Evolutionary conservation across 2,329 filamentous ascomycete genomes (phyloP).

Genomic region (Sordariomycetes sp.): DNA sequence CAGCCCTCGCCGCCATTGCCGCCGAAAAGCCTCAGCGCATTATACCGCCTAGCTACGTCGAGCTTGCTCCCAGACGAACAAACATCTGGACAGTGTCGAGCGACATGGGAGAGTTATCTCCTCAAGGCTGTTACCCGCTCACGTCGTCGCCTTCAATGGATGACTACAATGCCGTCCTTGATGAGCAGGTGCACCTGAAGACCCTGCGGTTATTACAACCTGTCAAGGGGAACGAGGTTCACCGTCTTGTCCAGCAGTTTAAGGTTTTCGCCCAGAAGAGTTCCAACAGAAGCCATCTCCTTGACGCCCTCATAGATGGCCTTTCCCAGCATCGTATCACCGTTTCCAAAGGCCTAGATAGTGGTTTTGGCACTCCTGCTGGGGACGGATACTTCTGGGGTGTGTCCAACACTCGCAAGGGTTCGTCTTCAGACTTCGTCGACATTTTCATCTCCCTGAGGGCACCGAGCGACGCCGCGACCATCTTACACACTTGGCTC

Average conservation of each 20-base stretch:
- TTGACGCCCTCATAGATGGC: conserved; percentile 14
- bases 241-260: conserved; percentile 13
- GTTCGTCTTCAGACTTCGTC: conserved; percentile 6
- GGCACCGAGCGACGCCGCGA: conserved; percentile 15
- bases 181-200: conserved; percentile 16
- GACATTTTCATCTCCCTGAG: conserved; percentile 22
- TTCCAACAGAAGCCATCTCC: conserved; percentile 9
- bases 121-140: conserved; percentile 16
- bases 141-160: conserved; percentile 12
- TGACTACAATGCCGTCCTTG: conserved; percentile 16
- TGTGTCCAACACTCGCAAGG: conserved; percentile 11
- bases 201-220: conserved; percentile 17
- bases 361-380: conserved; percentile 18
- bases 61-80: conserved; percentile 10
- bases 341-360: conserved; percentile 20
- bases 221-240: conserved; percentile 13
- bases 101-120: conserved; percentile 13
- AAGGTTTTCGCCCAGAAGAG: conserved; percentile 9
- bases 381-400: conserved; percentile 19
- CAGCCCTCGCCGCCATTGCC: conserved; percentile 6
- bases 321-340: conserved; percentile 12
- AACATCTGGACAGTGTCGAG: conserved; percentile 18
- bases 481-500: conserved; percentile 21
- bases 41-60: conserved; percentile 12
- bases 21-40: conserved; percentile 7